Conservation (phyloP, 306 rosid species). For the Argentina anserina region DNA sequence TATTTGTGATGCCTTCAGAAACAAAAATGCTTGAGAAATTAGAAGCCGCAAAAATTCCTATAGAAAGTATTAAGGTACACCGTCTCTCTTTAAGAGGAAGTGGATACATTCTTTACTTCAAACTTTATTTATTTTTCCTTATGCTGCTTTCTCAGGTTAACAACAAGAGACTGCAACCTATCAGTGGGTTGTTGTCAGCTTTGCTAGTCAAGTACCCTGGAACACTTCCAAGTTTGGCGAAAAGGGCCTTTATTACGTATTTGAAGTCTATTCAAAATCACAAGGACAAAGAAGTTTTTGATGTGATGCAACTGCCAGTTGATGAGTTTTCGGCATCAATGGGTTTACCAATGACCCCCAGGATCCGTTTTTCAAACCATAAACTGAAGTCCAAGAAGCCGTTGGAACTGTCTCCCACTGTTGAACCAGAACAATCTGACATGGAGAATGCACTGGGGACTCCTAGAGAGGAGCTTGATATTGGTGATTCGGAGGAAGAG, state of each 20-base stretch:
- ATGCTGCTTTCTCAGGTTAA: constrained; percentile 56
- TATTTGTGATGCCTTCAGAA: constrained; percentile 81
- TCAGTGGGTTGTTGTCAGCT: constrained; percentile 67
- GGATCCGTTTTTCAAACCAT: constrained; percentile 56
- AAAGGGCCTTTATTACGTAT: constrained; percentile 74
- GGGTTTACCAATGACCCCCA: constrained; percentile 87
- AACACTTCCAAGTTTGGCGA: constrained; percentile 53
- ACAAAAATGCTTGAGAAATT: constrained; percentile 70
- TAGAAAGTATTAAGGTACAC: constrained; percentile 61
- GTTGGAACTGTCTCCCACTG: constrained; percentile 24
- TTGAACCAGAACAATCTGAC: constrained; percentile 38
- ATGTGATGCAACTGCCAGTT: constrained; percentile 64
- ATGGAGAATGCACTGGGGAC: constrained; percentile 33
- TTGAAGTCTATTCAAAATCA: constrained; percentile 65
- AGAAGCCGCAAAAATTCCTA: constrained; percentile 65
- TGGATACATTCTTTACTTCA: background rate
- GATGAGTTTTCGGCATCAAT: constrained; percentile 73
- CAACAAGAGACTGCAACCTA: constrained; percentile 57
- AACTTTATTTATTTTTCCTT: background rate
- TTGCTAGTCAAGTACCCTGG: constrained; percentile 77
- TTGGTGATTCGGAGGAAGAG: constrained; percentile 36
- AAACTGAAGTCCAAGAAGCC: constrained; percentile 44
- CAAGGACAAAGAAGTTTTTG: constrained; percentile 85
- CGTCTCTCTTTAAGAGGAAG: background rate
- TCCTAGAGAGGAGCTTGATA: constrained; percentile 44